phyloP scores from a whole-genome alignment of 2,329 filamentous ascomycete species.

The Colletotrichum sp. region DNA sequence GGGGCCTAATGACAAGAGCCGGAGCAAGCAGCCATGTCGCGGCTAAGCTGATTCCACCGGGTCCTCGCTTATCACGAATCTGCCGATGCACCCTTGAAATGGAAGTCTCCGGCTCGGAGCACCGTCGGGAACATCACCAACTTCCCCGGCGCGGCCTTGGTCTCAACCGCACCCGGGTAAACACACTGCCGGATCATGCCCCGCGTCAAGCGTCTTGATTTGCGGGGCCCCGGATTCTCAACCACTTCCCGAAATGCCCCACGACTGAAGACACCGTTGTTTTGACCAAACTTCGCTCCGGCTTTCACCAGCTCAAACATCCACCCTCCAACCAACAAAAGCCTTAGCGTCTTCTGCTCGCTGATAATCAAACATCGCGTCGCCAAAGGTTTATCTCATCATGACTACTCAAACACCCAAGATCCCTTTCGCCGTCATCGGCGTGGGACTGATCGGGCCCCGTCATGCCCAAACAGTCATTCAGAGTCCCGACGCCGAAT shows the following conservation, averaged over 20 bases:
- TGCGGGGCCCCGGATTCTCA: neutral
- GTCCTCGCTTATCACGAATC: neutral
- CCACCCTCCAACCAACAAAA: neutral
- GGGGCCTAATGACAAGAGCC: neutral
- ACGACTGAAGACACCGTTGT: neutral
- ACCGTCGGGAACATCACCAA: neutral
- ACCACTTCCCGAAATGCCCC: neutral
- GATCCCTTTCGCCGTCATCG: constrained; percentile 31
- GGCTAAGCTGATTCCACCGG: neutral
- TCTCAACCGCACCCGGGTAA: neutral
- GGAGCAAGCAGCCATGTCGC: neutral
- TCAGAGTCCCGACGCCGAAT: constrained; percentile 22
- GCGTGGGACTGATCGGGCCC: constrained; percentile 33
- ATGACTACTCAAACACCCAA: neutral
- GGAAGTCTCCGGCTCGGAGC: neutral
- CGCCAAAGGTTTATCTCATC: neutral
- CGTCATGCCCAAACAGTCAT: constrained; percentile 33
- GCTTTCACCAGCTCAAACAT: neutral
- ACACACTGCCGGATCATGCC: neutral
- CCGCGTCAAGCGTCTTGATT: neutral
- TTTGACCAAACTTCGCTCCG: neutral
- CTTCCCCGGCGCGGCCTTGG: neutral
- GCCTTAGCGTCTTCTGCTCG: neutral
- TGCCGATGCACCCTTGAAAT: neutral
- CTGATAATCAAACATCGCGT: neutral